A percentile compares a stretch with the other conserved stretches of the same genome.
These are phyloP conservation scores for Lactifluus piperatus DNA, from an alignment of 768 basidiomycete genomes.

Conservation along the genomic window DNA sequence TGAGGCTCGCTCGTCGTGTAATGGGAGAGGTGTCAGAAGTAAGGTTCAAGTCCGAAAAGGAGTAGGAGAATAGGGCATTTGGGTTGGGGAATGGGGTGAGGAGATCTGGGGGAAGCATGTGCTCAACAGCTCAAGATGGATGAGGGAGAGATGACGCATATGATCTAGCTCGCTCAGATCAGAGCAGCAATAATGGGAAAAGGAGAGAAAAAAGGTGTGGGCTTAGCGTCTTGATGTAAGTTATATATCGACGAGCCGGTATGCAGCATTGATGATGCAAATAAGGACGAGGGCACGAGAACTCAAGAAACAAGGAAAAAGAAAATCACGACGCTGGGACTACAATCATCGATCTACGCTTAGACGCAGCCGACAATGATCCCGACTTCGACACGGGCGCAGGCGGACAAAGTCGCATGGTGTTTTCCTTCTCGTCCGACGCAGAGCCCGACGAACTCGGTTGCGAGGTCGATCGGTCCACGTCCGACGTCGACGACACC, in stretches of 20 bases:
- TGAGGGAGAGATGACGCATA: background rate
- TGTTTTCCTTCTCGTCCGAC: constrained; percentile 15
- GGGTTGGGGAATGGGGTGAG: background rate
- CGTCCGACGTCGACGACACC: background rate
- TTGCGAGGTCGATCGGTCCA: constrained; percentile 3
- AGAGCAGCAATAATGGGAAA: background rate
- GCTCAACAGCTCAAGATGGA: background rate
- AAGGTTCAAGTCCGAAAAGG: too few species aligned
- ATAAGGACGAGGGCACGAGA: background rate
- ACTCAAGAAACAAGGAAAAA: background rate
- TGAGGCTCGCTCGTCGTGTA: background rate
- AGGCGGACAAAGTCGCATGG: background rate
- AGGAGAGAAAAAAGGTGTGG: background rate
- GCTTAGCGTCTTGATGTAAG: background rate
- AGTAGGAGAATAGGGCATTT: too few species aligned
- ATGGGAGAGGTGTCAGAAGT: too few species aligned
- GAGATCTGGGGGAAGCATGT: background rate
- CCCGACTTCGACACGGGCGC: background rate
- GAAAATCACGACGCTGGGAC: constrained; percentile 6
- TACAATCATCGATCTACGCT: constrained; percentile 13
- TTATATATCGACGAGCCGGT: background rate
- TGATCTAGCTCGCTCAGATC: background rate
- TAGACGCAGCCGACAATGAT: constrained; percentile 7
- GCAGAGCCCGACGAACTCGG: background rate
- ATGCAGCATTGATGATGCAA: background rate